These are phyloP conservation scores for Fusarium nanum DNA, from an alignment of 2,329 filamentous ascomycete genomes.

Conservation along the genomic window DNA sequence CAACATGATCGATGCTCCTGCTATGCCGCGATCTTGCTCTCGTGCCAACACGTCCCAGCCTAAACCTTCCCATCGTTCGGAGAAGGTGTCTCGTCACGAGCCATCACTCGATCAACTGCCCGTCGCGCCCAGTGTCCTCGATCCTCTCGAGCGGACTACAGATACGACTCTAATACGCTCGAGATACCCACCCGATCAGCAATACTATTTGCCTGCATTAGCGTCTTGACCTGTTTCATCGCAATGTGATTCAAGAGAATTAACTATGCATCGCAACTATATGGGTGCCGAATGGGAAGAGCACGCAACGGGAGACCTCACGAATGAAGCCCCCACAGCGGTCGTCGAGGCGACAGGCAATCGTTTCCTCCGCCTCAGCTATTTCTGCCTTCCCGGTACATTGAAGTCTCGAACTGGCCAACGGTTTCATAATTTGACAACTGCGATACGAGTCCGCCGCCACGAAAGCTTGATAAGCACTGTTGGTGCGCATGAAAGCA, in stretches of 20 bases:
- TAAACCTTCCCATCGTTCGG: background rate
- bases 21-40: background rate
- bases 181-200: background rate
- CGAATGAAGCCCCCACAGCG: background rate
- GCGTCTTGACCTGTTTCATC: background rate
- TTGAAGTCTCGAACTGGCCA: too few species aligned
- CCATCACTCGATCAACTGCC: accelerated
- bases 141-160: background rate
- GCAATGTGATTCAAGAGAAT: accelerated
- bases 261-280: accelerated
- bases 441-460: too few species aligned
- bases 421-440: too few species aligned
- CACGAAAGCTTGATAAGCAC: too few species aligned
- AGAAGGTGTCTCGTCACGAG: background rate
- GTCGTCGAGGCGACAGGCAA: background rate
- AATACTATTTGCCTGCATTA: accelerated
- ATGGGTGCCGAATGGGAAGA: background rate
- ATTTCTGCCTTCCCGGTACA: too few species aligned
- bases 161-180: background rate
- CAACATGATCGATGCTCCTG: background rate
- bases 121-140: background rate
- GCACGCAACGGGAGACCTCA: accelerated
- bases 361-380: too few species aligned
- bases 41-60: background rate
- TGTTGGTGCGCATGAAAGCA: too few species aligned